phyloP scores from a whole-genome alignment of 2,329 filamentous ascomycete species.

The Exophiala spinifera region DNA sequence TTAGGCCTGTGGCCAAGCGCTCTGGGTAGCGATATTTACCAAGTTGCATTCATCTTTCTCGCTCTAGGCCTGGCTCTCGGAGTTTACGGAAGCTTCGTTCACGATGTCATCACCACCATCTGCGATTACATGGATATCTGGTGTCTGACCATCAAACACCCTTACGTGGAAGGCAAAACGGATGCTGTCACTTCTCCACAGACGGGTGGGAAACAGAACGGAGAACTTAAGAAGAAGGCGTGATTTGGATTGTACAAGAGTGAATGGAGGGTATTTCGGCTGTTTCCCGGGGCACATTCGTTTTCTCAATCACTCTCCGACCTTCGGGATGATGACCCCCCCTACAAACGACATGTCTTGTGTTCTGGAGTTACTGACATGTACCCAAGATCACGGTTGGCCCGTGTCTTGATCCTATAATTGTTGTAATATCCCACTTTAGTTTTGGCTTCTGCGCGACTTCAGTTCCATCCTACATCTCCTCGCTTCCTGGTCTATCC shows the following conservation, averaged over 20 bases:
- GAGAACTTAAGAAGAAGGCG: constrained; percentile 22
- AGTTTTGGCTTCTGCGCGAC: not conserved
- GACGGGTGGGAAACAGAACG: constrained; percentile 36
- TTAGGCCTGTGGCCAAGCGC: constrained; percentile 71
- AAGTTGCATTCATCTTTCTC: constrained; percentile 85
- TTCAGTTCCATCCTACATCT: not conserved
- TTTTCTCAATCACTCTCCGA: not conserved
- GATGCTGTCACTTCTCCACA: constrained; percentile 80
- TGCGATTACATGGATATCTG: constrained; percentile 98
- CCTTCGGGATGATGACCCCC: not conserved
- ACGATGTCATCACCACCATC: constrained; percentile 95
- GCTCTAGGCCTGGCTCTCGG: constrained; percentile 81
- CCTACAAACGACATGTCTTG: not conserved
- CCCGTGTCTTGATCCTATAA: too few relatives aligned
- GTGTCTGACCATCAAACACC: constrained; percentile 96
- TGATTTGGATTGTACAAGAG: constrained; percentile 3
- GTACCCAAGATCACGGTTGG: too few relatives aligned
- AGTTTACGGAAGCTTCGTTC: constrained; percentile 93
- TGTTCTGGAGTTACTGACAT: not conserved
- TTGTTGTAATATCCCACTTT: not conserved
- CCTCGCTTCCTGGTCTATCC: too few relatives aligned
- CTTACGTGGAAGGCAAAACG: constrained; percentile 44
- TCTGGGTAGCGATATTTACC: constrained; percentile 74
- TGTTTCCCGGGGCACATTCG: not conserved
- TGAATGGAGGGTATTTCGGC: too few relatives aligned